These are phyloP conservation scores for Lachancea fermentati DNA, from an alignment of 805 yeast genomes.

Conservation along the genomic window DNA sequence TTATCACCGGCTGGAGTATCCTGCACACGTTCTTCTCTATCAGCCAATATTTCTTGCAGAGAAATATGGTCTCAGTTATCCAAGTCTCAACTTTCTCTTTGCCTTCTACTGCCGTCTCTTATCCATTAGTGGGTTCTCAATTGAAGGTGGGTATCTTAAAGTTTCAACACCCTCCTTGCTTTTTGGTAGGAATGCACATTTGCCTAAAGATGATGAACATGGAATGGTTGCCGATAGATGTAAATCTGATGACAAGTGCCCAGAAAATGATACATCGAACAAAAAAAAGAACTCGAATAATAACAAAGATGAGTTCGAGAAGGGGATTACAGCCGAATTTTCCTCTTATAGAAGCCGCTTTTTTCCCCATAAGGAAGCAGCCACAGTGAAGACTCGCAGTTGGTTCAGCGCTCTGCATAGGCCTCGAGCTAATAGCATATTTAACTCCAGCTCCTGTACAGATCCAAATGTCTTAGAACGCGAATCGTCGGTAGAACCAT, in stretches of 20 bases:
- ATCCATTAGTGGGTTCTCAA: conserved; percentile 26
- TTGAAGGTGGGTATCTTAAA: conserved; percentile 20
- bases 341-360: too few species aligned
- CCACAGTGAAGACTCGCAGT: not conserved
- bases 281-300: not conserved
- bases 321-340: not conserved
- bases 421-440: not conserved
- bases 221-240: conserved; percentile 2
- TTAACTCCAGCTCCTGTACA: not conserved
- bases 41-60: conserved; percentile 27
- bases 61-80: conserved; percentile 16
- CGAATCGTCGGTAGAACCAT: too few species aligned
- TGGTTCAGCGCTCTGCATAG: not conserved
- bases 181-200: conserved; percentile 5
- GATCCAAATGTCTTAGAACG: too few species aligned
- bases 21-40: conserved; percentile 27
- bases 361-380: too few species aligned
- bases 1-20: conserved; percentile 30
- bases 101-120: conserved; percentile 28
- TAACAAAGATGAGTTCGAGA: too few species aligned
- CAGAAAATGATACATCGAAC: not conserved
- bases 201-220: conserved; percentile 10
- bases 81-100: conserved; percentile 27
- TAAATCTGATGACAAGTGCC: not conserved
- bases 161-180: conserved; percentile 5